Conservation (phyloP, 2,329 filamentous ascomycete genomes). For the Ophiobolus disseminans region DNA sequence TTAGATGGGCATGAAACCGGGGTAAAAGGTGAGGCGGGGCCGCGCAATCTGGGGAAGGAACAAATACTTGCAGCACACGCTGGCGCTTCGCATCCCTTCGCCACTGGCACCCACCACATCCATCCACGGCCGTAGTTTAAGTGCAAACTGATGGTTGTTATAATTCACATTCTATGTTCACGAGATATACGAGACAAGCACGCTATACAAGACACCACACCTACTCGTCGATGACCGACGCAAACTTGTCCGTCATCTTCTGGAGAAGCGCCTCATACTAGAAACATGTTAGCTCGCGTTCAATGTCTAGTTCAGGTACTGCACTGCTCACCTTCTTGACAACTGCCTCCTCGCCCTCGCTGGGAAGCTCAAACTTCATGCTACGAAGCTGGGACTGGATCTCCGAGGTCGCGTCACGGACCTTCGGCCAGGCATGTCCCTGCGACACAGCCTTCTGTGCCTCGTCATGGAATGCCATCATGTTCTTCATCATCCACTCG, state of each 20-base stretch:
- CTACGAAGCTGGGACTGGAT: slow-evolving; percentile 83
- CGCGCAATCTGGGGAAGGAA: no score
- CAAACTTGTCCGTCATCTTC: slow-evolving; percentile 96
- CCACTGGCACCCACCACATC: no score
- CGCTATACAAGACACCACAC: slow-evolving; percentile 55
- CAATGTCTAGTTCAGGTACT: not conserved
- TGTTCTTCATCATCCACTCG: slow-evolving; percentile 99
- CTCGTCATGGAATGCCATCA: slow-evolving; percentile 98
- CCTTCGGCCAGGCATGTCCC: slow-evolving; percentile 90
- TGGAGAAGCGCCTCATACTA: slow-evolving; percentile 93
- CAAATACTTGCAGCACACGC: no score
- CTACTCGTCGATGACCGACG: slow-evolving; percentile 93
- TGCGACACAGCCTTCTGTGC: slow-evolving; percentile 92
- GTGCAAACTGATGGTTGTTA: no score
- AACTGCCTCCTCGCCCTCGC: slow-evolving; percentile 80
- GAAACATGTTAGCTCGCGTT: slow-evolving; percentile 48
- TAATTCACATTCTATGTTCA: slow-evolving; percentile 38
- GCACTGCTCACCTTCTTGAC: slow-evolving; percentile 74
- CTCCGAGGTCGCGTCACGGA: slow-evolving; percentile 87
- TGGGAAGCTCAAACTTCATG: slow-evolving; percentile 96
- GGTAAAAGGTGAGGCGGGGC: no score
- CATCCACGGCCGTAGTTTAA: no score
- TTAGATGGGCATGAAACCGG: no score
- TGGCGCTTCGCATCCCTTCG: no score
- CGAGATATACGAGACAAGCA: slow-evolving; percentile 30